phyloP scores from a whole-genome alignment of 768 basidiomycete genomes.

The Collybia nuda region DNA sequence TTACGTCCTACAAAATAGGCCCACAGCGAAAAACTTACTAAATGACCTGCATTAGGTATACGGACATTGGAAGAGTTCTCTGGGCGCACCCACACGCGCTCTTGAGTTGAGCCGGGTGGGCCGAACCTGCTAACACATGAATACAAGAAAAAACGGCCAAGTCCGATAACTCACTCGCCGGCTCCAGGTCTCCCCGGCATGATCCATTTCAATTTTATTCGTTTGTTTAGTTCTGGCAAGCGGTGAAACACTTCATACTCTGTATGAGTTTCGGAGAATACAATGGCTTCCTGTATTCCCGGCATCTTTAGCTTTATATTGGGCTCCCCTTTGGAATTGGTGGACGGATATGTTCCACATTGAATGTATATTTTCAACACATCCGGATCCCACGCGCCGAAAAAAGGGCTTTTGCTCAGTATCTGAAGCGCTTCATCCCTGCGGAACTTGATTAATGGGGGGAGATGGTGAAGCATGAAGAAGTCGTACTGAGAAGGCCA shows the following conservation, averaged over 20 bases:
- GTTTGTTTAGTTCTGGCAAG: conserved; percentile 44
- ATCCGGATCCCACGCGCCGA: conserved; percentile 65
- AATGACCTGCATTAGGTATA: conserved; percentile 40
- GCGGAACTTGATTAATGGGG: too few relatives aligned
- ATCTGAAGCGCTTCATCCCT: conserved; percentile 60
- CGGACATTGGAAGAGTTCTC: conserved; percentile 40
- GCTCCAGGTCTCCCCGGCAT: conserved; percentile 44
- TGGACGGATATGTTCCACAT: conserved; percentile 45
- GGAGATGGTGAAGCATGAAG: neutral
- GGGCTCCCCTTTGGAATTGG: conserved; percentile 26
- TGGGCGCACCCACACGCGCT: conserved; percentile 44
- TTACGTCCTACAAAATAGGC: neutral
- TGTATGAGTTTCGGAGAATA: conserved; percentile 51
- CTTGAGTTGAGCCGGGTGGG: conserved; percentile 26
- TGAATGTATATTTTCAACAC: conserved; percentile 62
- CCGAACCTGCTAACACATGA: conserved; percentile 26
- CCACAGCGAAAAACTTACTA: conserved; percentile 29
- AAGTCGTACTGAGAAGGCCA: conserved; percentile 61
- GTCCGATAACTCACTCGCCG: conserved; percentile 27
- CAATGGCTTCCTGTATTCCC: conserved; percentile 60
- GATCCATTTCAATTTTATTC: conserved; percentile 54
- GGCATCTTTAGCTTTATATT: conserved; percentile 64
- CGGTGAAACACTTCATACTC: conserved; percentile 40
- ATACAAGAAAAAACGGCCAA: neutral
- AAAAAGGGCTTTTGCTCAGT: conserved; percentile 63